Evolutionary conservation across 2,329 filamentous ascomycete genomes (phyloP).

Genomic region (Tolypocladium pustulatum): DNA sequence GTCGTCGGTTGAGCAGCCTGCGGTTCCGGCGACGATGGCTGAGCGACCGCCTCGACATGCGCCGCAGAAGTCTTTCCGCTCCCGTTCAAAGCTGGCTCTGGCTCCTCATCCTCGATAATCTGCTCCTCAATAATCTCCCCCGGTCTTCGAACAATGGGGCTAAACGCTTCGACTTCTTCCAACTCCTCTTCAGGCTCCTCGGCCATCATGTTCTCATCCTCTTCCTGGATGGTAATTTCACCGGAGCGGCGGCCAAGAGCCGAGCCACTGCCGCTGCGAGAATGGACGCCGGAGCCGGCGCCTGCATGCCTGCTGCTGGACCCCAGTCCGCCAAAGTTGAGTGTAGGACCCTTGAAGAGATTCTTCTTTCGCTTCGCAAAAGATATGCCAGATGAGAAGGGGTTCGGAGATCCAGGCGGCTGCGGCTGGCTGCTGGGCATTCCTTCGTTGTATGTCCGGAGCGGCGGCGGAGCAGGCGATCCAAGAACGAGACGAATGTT

Average conservation of each 20-base stretch:
- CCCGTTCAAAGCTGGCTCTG: slow-evolving; percentile 5
- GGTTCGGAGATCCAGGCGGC: slow-evolving; percentile 44
- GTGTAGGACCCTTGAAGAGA: slow-evolving; percentile 70
- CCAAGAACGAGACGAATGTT: slow-evolving; percentile 74
- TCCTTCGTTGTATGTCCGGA: slow-evolving; percentile 47
- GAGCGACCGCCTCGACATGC: neutral
- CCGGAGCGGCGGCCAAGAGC: slow-evolving; percentile 57
- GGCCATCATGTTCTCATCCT: slow-evolving; percentile 42
- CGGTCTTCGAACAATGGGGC: slow-evolving; percentile 33
- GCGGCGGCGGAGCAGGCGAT: slow-evolving; percentile 37
- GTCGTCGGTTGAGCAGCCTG: neutral
- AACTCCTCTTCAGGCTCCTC: slow-evolving; percentile 35
- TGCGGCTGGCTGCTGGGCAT: slow-evolving; percentile 34
- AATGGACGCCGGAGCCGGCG: slow-evolving; percentile 29
- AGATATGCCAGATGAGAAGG: slow-evolving; percentile 52
- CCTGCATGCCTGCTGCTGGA: slow-evolving; percentile 21
- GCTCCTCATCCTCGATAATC: slow-evolving; percentile 30
- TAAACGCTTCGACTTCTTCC: slow-evolving; percentile 51
- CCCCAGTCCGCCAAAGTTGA: slow-evolving; percentile 38
- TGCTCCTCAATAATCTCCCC: slow-evolving; percentile 36
- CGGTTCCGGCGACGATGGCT: neutral
- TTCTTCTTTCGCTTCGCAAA: slow-evolving; percentile 77
- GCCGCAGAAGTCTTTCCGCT: neutral
- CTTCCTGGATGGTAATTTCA: slow-evolving; percentile 64
- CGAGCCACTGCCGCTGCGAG: slow-evolving; percentile 51